These are phyloP conservation scores for Kalmanozyma brasiliensis DNA, from an alignment of 1,284 basidiomycete species.

Conservation along the genomic window DNA sequence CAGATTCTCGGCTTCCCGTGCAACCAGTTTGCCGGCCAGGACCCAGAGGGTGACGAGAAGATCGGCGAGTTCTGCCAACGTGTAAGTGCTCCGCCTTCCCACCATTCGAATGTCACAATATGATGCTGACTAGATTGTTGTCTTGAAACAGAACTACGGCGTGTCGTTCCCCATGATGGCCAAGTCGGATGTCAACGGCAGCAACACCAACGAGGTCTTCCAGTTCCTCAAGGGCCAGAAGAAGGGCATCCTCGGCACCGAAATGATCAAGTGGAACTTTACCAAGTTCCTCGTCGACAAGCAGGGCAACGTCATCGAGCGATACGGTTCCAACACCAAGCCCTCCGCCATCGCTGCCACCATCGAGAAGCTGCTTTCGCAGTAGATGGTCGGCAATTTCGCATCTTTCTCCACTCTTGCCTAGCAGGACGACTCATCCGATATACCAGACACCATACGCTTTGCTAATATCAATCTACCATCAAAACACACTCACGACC, in stretches of 20 bases:
- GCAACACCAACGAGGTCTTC: constrained; percentile 80
- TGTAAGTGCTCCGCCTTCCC: constrained; percentile 32
- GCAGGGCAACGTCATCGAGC: constrained; percentile 77
- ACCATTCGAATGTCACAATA: too few species aligned
- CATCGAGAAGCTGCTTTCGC: constrained; percentile 72
- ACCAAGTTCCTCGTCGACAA: constrained; percentile 71
- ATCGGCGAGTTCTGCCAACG: constrained; percentile 62
- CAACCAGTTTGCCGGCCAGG: constrained; percentile 77
- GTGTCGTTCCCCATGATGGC: constrained; percentile 67
- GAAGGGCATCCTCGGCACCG: constrained; percentile 77
- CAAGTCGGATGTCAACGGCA: constrained; percentile 83
- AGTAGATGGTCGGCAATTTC: constrained; percentile 8
- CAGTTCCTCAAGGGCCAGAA: constrained; percentile 85
- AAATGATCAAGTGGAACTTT: constrained; percentile 76
- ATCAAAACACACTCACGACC: too few species aligned
- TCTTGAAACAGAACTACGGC: constrained; percentile 61
- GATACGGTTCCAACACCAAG: constrained; percentile 82
- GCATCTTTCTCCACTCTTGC: not conserved
- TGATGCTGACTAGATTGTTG: not conserved
- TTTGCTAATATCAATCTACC: constrained; percentile 24
- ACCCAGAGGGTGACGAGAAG: constrained; percentile 61
- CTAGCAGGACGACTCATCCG: constrained; percentile 2
- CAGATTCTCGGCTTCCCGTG: constrained; percentile 88
- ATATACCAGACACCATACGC: constrained; percentile 12
- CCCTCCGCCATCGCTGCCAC: constrained; percentile 76